Evolutionary conservation across 495 filamentous ascomycete species (phyloP).

Genomic region (Chlorociboria aeruginascens): DNA sequence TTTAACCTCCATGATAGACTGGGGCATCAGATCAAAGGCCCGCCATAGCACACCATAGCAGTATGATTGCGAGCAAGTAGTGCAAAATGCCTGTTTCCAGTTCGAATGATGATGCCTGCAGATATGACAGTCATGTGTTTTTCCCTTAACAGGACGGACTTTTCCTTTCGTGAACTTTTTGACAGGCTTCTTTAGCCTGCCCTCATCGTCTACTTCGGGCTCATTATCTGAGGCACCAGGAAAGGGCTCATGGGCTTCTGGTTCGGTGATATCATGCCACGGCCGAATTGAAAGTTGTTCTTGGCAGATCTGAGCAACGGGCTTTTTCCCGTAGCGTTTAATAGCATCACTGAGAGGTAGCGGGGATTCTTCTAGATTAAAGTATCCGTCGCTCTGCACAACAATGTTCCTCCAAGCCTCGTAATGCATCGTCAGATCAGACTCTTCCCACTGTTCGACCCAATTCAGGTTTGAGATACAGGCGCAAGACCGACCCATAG

Average conservation of each 20-base stretch:
- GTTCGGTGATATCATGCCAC: constrained; percentile 41
- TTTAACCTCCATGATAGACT: constrained; percentile 61
- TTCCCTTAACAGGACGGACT: constrained; percentile 3
- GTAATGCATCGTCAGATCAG: constrained; percentile 61
- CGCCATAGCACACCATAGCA: constrained; percentile 85
- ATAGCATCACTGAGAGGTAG: constrained; percentile 52
- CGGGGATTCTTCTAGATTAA: constrained; percentile 43
- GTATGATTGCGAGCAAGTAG: constrained; percentile 58
- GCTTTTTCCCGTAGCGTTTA: constrained; percentile 50
- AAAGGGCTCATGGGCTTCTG: constrained; percentile 6
- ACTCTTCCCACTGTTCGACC: constrained; percentile 88
- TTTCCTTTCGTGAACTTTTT: constrained; percentile 18
- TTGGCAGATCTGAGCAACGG: constrained; percentile 81
- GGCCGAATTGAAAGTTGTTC: constrained; percentile 59
- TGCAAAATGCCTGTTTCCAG: constrained; percentile 75
- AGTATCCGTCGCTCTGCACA: constrained; percentile 48
- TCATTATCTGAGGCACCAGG: constrained; percentile 23
- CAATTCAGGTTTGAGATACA: constrained; percentile 78
- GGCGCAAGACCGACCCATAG: constrained; percentile 80
- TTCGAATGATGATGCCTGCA: constrained; percentile 59
- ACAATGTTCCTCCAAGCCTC: constrained; percentile 72
- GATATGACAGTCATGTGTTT: constrained; percentile 55
- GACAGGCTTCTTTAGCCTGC: constrained; percentile 31
- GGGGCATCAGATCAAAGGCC: constrained; percentile 77
- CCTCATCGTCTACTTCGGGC: constrained; percentile 38